Base-by-base conservation (phyloP, 2,329 filamentous ascomycete species). In the Truncatella angustata region DNA sequence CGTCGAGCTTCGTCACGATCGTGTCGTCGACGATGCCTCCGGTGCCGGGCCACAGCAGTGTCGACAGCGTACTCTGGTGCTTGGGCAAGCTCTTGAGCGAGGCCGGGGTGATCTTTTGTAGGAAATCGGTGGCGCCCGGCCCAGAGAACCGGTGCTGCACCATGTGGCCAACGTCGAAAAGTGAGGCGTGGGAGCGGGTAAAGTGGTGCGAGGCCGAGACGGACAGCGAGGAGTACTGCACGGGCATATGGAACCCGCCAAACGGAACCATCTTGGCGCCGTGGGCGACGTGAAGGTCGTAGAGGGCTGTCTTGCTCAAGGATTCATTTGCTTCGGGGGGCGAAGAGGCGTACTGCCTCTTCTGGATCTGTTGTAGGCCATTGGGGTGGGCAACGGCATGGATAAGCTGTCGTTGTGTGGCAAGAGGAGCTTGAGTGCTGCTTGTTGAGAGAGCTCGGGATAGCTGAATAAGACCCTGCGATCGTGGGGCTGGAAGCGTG, bases 91-190 rank as follows among this genome's bases (percentile, higher is more conserved):
- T 75, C 44, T 79, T 76, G 47, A 94, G 77, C 40, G 85, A 84
- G 11, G 87, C 86, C 0, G 94, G 94, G 1, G 92, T 96, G 55
- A 99, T 77, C 58, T 77, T 85, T 76, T 96, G 86, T 32, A 99
- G 81, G 67, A 97, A 94, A 4, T 82, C 82, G 23, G 87, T 80
- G 4, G 90, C 92, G 30, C 88, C 88, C 5, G 90, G 84, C 0
- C 94, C 94, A 48, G 83, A 83, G 67, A 99, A 85, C 59, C 86
- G 81, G 70, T 96, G 91, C 74, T 96, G 92, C 57, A 87, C 91
- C 93, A 97, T 97, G 75, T 97, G 94, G 68, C 88, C 88, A 50
- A 97, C 94, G 71, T 99, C 94, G 66, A 99, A 99, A 58, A 99
- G 75, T 58, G 91, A 96, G 53, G 90, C 88, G 71, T 92, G 88